A percentile compares a stretch with the other conserved stretches of the same genome.
Conservation (phyloP, 1,284 basidiomycete genomes). For the Trichosporon faecale region DNA sequence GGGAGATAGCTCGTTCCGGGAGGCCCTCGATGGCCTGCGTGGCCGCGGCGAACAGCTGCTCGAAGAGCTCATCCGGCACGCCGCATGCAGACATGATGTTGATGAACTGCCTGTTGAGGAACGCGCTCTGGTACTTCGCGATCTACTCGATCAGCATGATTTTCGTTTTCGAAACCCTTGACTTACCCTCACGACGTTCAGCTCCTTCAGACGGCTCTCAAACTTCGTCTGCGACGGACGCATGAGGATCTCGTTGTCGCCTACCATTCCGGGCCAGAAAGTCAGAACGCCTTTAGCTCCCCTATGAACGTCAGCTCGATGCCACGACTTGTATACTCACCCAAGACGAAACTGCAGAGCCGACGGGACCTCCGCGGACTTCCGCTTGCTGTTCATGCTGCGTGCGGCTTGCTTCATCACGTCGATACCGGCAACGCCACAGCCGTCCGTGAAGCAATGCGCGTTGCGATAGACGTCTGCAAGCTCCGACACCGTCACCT, state of each 20-base stretch:
- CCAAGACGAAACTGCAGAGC: slow-evolving; percentile 51
- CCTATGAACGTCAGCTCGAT: slow-evolving; percentile 21
- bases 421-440: slow-evolving; percentile 40
- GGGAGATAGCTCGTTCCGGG: slow-evolving; percentile 27
- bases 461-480: slow-evolving; percentile 29
- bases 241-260: slow-evolving; percentile 37
- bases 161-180: background rate
- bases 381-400: slow-evolving; percentile 35
- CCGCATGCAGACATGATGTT: slow-evolving; percentile 50
- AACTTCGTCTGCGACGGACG: slow-evolving; percentile 50
- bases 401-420: slow-evolving; percentile 43
- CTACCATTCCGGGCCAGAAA: slow-evolving; percentile 41
- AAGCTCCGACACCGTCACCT: slow-evolving; percentile 16
- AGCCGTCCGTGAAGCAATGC: slow-evolving; percentile 50
- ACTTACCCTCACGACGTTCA: slow-evolving; percentile 47
- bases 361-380: slow-evolving; percentile 38
- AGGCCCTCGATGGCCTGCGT: slow-evolving; percentile 40
- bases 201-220: slow-evolving; percentile 34
- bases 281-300: slow-evolving; percentile 51
- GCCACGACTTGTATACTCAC: slow-evolving; percentile 21
- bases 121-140: slow-evolving; percentile 48
- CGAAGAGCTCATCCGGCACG: slow-evolving; percentile 39
- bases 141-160: slow-evolving; percentile 27
- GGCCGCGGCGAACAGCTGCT: slow-evolving; percentile 40
- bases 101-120: slow-evolving; percentile 52